Base-by-base conservation (phyloP, 2,329 filamentous ascomycete species). In the Diaporthe ilicicola region DNA sequence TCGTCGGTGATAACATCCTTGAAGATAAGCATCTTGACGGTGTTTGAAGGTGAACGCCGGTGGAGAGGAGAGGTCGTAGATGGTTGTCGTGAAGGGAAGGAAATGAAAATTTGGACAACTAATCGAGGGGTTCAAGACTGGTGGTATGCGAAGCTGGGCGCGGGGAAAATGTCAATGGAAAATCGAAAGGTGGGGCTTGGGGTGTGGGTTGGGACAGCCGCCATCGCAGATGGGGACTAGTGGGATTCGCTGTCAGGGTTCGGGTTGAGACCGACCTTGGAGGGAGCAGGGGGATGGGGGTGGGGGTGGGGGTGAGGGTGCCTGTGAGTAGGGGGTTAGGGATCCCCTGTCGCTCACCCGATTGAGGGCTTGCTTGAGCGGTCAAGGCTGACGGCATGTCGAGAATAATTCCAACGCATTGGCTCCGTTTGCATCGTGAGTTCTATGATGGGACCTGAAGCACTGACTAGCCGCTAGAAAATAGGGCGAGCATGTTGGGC, bases 1-100 rank as follows among this genome's bases (percentile, higher is more conserved):
- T 98, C 95, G 76, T 87, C 93, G 84, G 90, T 93, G 84, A 98
- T 82, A 78, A 96, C 85, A 82, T 99, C 96, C 84, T 87, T 91
- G 89, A 82, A 93, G 81, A 94, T 93, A 82, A 93, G 87, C 92
- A 94, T 94, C 78, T 84, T 92, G 88, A 79, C 83, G 83, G 82
- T 80, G 77, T 76, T 73, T 62, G 42, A 44, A 44, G 51, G 46
- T 37, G 39, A 55, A 48, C 29, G 48, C 55, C 66, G 59, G 39
- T 66, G 71, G 73, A 74, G 70, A 46, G 42, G 32, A 51, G 66
- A 55, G 44, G 66, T 59, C n/a, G 44, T 39, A 27, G 64, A 46
- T 69, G 55, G 22, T 50, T 65, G 59, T 69, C 70, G 68, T 32
- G 42, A 64, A 44, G 66, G 54, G 56, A 32, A 27, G 67, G 17